Percentiles rank a stretch among this genome's conserved stretches.
Evolutionary conservation across 768 basidiomycete species (phyloP).

Genomic region (Pholiota conissans): DNA sequence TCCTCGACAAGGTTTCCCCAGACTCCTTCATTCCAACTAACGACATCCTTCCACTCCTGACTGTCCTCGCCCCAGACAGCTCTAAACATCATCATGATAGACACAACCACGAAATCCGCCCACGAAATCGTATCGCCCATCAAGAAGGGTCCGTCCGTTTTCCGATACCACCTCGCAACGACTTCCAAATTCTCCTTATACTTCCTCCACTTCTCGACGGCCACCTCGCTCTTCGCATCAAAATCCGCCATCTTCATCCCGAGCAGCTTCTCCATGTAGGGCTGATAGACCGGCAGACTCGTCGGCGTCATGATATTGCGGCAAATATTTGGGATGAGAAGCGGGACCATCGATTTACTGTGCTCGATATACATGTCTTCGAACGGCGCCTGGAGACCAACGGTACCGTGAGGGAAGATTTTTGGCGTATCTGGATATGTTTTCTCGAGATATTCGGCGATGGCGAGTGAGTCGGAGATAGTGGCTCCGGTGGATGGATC

Average conservation of each 20-base stretch:
- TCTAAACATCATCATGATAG: constrained; percentile 16
- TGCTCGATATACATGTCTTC: not conserved
- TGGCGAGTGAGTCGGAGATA: constrained; percentile 42
- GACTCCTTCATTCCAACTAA: constrained; percentile 18
- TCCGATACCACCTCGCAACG: constrained; percentile 25
- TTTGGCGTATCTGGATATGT: constrained; percentile 43
- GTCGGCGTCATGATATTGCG: not conserved
- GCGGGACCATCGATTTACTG: not conserved
- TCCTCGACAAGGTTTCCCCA: constrained; percentile 15
- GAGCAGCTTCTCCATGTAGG: not conserved
- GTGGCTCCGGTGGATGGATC: constrained; percentile 39
- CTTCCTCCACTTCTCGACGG: not conserved
- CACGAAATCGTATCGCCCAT: constrained; percentile 36
- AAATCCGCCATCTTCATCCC: constrained; percentile 17
- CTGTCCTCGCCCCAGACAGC: constrained; percentile 16
- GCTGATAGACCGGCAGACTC: not conserved
- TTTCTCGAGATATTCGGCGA: constrained; percentile 51
- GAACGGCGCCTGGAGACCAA: constrained; percentile 16
- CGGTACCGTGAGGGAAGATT: constrained; percentile 31
- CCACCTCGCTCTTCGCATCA: constrained; percentile 7
- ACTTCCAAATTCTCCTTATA: constrained; percentile 25
- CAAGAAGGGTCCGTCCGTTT: constrained; percentile 26
- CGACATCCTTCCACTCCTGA: constrained; percentile 18
- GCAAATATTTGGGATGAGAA: not conserved
- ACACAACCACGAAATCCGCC: constrained; percentile 38